A percentile compares a stretch with the other conserved stretches of the same genome.
These are phyloP conservation scores for Cucumis hystrix DNA, from an alignment of 306 rosid species.

Conservation along the genomic window DNA sequence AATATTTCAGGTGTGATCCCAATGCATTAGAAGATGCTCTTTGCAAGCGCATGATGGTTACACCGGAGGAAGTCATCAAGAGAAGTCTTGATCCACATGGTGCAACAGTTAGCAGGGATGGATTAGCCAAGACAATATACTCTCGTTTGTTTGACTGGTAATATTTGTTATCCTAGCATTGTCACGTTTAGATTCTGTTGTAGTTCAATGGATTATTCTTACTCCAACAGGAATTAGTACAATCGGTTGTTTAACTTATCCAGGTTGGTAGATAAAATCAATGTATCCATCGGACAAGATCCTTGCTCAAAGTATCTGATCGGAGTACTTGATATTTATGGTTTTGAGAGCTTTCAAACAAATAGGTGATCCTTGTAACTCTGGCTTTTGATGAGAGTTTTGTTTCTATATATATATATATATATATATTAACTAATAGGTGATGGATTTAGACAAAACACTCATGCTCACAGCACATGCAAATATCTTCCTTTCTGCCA, in stretches of 20 bases:
- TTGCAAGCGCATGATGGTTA: conserved; percentile 69
- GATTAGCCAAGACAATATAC: conserved; percentile 83
- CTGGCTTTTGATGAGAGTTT: not conserved
- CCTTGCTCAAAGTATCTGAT: conserved; percentile 54
- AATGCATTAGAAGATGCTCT: conserved; percentile 62
- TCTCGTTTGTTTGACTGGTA: conserved; percentile 86
- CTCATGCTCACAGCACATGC: not conserved
- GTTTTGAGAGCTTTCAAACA: conserved; percentile 74
- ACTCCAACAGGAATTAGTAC: not conserved
- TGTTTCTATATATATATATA: not conserved
- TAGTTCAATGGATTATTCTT: conserved; percentile 2
- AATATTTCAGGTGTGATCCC: conserved; percentile 56
- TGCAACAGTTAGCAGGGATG: conserved; percentile 74
- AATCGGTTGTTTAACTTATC: conserved; percentile 11
- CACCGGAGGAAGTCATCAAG: conserved; percentile 78
- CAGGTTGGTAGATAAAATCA: conserved; percentile 89
- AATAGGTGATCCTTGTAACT: conserved; percentile 49
- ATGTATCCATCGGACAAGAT: conserved; percentile 84
- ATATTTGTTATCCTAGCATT: not conserved
- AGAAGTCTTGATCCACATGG: conserved; percentile 73
- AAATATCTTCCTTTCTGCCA: not conserved
- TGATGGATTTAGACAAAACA: conserved; percentile 12
- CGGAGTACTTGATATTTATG: conserved; percentile 90
- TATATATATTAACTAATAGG: conserved; percentile 35
- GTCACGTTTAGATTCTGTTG: conserved; percentile 1